phyloP scores from a whole-genome alignment of 2,329 filamentous ascomycete species.

The Ceratocystiopsis brevicomis region DNA sequence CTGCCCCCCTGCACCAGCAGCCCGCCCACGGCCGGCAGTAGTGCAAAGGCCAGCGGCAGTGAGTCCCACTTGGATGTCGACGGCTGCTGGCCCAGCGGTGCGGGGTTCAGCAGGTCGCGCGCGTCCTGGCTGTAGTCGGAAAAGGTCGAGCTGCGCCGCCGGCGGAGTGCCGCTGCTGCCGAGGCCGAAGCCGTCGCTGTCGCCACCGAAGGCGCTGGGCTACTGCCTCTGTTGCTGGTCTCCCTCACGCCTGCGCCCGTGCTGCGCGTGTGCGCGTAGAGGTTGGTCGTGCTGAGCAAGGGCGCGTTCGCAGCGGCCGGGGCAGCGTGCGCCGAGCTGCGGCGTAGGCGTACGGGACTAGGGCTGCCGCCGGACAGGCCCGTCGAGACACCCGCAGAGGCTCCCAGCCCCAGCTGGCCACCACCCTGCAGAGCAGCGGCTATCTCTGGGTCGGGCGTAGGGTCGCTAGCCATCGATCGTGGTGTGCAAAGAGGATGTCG shows the following conservation, averaged over 20 bases:
- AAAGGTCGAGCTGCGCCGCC: conserved; percentile 43
- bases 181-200: conserved; percentile 17
- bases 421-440: too few relatives aligned
- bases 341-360: neutral
- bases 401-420: too few relatives aligned
- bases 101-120: conserved; percentile 48
- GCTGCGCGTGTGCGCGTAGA: neutral
- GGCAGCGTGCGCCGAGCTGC: neutral
- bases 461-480: too few relatives aligned
- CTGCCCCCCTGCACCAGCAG: conserved; percentile 72
- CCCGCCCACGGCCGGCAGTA: conserved; percentile 72
- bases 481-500: too few relatives aligned
- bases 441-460: too few relatives aligned
- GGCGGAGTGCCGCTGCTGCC: conserved; percentile 15
- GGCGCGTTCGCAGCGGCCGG: too few relatives aligned
- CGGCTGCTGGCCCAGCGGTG: conserved; percentile 18
- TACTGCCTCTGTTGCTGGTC: neutral
- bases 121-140: conserved; percentile 55
- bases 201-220: neutral
- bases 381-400: too few relatives aligned
- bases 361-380: too few relatives aligned
- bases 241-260: neutral
- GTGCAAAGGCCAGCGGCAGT: conserved; percentile 62
- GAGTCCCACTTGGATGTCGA: conserved; percentile 57
- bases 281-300: neutral